These are phyloP conservation scores for Onygena corvina DNA, from an alignment of 2,329 filamentous ascomycete genomes.

Conservation along the genomic window DNA sequence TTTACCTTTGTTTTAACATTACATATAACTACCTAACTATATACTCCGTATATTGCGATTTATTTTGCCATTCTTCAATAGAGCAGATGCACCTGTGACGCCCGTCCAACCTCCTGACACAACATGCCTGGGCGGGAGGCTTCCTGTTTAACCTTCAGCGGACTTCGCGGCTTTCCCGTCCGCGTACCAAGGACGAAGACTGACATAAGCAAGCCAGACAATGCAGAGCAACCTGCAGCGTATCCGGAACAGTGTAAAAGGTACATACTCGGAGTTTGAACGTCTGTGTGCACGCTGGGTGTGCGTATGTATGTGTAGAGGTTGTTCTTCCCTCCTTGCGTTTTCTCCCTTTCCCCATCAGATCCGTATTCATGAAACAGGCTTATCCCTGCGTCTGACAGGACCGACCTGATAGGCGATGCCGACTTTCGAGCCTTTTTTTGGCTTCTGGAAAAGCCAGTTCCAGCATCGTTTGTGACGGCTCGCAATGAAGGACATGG, in stretches of 20 bases:
- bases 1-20: neutral
- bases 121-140: neutral
- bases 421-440: too few species aligned
- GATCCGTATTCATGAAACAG: conserved; percentile 4
- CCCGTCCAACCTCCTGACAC: conserved; percentile 1
- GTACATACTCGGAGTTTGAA: too few species aligned
- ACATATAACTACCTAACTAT: neutral
- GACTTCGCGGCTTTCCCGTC: conserved; percentile 3
- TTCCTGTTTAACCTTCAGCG: conserved; percentile 6
- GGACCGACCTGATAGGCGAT: too few species aligned
- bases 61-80: neutral
- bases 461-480: neutral
- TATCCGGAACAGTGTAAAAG: too few species aligned
- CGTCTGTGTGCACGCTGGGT: too few species aligned
- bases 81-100: neutral
- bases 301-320: neutral
- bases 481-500: neutral
- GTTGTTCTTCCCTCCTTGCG: neutral
- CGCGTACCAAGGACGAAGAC: neutral
- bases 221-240: neutral
- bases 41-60: neutral
- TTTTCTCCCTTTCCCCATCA: neutral
- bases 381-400: neutral
- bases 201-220: neutral
- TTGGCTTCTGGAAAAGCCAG: neutral